phyloP scores from a whole-genome alignment of 83 land plant species.

The Picea abies region DNA sequence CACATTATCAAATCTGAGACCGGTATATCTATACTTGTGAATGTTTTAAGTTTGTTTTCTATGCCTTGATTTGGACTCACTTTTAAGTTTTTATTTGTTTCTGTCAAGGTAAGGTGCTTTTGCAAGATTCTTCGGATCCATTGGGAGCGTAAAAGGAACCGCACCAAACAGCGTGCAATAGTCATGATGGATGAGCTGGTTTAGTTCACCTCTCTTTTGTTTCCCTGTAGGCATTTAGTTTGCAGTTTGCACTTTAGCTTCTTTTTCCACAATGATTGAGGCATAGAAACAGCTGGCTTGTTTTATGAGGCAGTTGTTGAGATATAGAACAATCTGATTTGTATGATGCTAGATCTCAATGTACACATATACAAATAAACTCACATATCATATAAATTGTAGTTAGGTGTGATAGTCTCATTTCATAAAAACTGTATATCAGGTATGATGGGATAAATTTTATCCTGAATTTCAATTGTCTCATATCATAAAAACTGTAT shows the following conservation, averaged over 20 bases:
- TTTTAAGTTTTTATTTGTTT: background rate
- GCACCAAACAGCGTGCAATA: slow-evolving; percentile 84
- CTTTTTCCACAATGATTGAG: background rate
- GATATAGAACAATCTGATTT: background rate
- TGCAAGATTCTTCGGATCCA: slow-evolving; percentile 81
- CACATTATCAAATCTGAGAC: slow-evolving; percentile 2
- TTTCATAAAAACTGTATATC: too few relatives aligned
- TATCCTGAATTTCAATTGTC: background rate
- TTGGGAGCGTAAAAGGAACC: slow-evolving; percentile 84
- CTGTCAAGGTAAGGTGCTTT: slow-evolving; percentile 54
- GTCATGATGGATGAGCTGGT: slow-evolving; percentile 89
- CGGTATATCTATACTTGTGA: background rate
- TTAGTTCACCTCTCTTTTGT: slow-evolving; percentile 7
- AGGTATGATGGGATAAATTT: too few relatives aligned
- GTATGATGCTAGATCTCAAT: background rate
- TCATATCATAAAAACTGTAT: too few relatives aligned
- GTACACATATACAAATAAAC: background rate
- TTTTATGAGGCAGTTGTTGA: background rate
- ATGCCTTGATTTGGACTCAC: background rate
- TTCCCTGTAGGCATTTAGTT: slow-evolving; percentile 6
- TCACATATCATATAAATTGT: background rate
- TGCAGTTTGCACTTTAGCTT: slow-evolving; percentile 9
- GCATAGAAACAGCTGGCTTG: background rate
- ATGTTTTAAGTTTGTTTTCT: background rate
- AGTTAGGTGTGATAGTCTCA: background rate